Base-by-base conservation (phyloP, 78 protist species). In the Bodo saltans region DNA sequence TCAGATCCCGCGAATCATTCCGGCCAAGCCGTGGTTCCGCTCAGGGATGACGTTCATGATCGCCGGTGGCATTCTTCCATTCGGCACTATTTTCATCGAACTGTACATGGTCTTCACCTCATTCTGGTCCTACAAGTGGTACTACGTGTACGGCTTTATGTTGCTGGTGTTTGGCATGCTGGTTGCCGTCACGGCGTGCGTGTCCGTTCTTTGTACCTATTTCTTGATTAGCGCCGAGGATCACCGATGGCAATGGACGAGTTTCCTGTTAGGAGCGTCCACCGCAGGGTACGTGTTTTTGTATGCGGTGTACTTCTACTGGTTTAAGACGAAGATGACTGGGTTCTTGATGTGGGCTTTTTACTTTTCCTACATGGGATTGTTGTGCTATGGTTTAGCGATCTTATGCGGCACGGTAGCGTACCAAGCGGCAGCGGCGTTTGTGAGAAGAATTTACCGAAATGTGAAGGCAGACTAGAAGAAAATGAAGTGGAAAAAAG, bases 121-220 rank as follows among this genome's bases (percentile, higher is more conserved):
- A 32, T 92, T 96, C 78, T 96, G 97, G 98, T 92, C 92, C 81
- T 94, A 94, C 92, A 94, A 93, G 89, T 88, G 88, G 80, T 94
- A 94, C 88, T 94, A 96, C 78, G 96, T 95, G 33, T 96, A 91
- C 84, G 97, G 96, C 70, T 91, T 92, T 83, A 68, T 88, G 90
- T 83, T 90, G 29, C 79, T 94, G 11, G 97, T 93, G 52, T 91
- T 79, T 38, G 33, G 80, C 67, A 90, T 90, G 72, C 85, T 94
- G 37, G 25, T 75, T 35, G 25, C 94, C 30, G 95, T 95, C 53
- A 83, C 93, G 53, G 73, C 81, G n/a, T 95, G 95, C 70, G 91
- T 88, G 27, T 38, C 88, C 37, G 42, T 93, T 34, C 96, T 94
- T 35, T 35, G 75, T 71, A 90, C 90, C 30, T 95, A 94, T 89